Base-by-base conservation (phyloP, 352 stramenopile genomes). In the Phytophthora cajani region DNA sequence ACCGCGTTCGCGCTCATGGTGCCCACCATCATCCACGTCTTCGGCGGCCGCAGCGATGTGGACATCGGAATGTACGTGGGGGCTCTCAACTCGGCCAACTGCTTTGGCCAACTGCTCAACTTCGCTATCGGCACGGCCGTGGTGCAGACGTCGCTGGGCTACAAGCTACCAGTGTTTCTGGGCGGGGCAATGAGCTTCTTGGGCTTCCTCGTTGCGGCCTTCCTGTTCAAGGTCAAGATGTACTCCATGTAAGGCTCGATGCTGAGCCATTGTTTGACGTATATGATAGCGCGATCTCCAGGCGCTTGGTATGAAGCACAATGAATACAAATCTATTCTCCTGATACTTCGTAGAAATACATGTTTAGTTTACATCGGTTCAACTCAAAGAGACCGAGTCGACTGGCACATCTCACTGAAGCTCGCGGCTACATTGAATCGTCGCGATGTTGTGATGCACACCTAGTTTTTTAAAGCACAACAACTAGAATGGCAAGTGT, bases 81-180 rank as follows among this genome's bases (percentile, higher is more conserved):
- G 1, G 66, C 58, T 5, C 52, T 72, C 42, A 72, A 72, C 64
- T 72, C 58, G 10, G 64, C 64, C 23, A 71, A 71, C 38, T 71
- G 64, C 38, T 71, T 86, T 7, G 80, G 80, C 0, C 81, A 89
- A 62, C 53, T 85, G 7, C 54, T 83, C 51, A 85, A 85, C 66
- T 85, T 72, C 44, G 66, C 60, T 9, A 69, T 79, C 23, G 69
- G 72, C 2, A 57, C 75, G 12, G 67, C 60, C 7, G 25, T 85
- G n/a, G 75, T 82, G 27, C 65, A 69, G 23, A 79, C 78, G 14
- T 80, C 72, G 16, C 62, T 83, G 25, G 75, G 75, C 9, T 83
- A 81, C 58, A 75, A 71, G 19, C 33, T 83, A 10, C 78, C 78
- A 1, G 67, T 85, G 23, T 66, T 85, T 21, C 32, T 85, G 17